Conservation (phyloP, 768 basidiomycete species). For the Pleurotus cornucopiae region DNA sequence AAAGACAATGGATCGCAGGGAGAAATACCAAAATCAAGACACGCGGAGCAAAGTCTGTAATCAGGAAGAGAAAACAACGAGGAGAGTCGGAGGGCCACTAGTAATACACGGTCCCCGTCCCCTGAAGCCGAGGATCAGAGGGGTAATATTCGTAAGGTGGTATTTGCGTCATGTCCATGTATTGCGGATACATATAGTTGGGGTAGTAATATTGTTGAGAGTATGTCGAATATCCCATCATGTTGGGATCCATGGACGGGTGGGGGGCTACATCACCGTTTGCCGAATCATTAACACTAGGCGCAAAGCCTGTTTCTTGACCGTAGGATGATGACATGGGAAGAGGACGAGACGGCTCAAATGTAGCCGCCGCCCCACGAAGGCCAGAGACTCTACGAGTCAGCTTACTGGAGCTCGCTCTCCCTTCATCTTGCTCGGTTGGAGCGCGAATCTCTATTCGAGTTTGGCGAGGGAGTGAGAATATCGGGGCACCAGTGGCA, state of each 20-base stretch:
- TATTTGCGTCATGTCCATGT: conserved; percentile 64
- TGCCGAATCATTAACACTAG: conserved; percentile 13
- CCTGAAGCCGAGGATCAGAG: conserved; percentile 33
- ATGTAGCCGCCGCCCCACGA: conserved; percentile 47
- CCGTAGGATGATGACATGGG: conserved; percentile 13
- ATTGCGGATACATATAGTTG: conserved; percentile 60
- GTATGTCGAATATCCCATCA: conserved; percentile 59
- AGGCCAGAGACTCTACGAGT: conserved; percentile 32
- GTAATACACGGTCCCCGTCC: conserved; percentile 6
- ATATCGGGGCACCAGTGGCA: conserved; percentile 62
- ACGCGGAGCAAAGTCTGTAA: not conserved
- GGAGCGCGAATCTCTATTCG: conserved; percentile 75
- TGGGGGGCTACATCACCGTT: conserved; percentile 18
- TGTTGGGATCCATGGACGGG: conserved; percentile 25
- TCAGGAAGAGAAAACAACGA: too few species aligned
- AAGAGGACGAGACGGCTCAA: conserved; percentile 38
- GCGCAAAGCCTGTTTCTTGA: not conserved
- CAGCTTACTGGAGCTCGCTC: conserved; percentile 25
- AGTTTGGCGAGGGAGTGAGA: conserved; percentile 68
- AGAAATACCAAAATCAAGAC: not conserved
- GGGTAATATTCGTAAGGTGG: conserved; percentile 68
- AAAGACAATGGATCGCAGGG: not conserved
- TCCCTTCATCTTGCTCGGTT: conserved; percentile 22
- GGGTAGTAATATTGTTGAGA: conserved; percentile 69
- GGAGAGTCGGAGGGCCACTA: not conserved